Conservation (phyloP, 371 early-diverging fungal genomes). For the Lichtheimia ornata region DNA sequence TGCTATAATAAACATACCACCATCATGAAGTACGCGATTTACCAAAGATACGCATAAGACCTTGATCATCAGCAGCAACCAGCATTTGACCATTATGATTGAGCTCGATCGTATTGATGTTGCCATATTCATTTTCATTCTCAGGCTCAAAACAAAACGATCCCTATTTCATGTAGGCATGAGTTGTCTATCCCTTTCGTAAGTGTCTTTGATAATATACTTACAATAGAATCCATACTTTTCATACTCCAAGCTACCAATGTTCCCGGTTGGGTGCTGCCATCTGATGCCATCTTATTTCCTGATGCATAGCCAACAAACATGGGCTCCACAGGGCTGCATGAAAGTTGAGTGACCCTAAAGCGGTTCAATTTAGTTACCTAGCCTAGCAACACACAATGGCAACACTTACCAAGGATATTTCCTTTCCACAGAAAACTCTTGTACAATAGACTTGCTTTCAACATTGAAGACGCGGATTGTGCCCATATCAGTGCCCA, state of each 20-base stretch:
- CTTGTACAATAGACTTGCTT: slow-evolving; percentile 59
- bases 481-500: slow-evolving; percentile 57
- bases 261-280: slow-evolving; percentile 33
- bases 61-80: slow-evolving; percentile 57
- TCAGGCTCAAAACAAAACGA: slow-evolving; percentile 27
- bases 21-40: slow-evolving; percentile 3
- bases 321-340: slow-evolving; percentile 61
- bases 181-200: not conserved
- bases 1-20: too few relatives aligned
- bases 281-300: slow-evolving; percentile 24
- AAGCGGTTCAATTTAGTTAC: not conserved
- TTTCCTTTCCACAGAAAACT: slow-evolving; percentile 52
- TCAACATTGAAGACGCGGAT: slow-evolving; percentile 65
- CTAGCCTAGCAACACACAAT: not conserved
- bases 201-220: slow-evolving; percentile 1
- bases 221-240: slow-evolving; percentile 57
- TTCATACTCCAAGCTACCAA: slow-evolving; percentile 65
- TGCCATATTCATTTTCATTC: slow-evolving; percentile 25
- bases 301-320: slow-evolving; percentile 55
- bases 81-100: slow-evolving; percentile 72
- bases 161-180: slow-evolving; percentile 22
- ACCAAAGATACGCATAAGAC: slow-evolving; percentile 63
- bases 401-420: slow-evolving; percentile 46
- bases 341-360: slow-evolving; percentile 58
- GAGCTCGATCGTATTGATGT: slow-evolving; percentile 57